Percentiles rank a stretch among this genome's conserved stretches.
Conservation (phyloP, 2,329 filamentous ascomycete species). For the Aureobasidium sp. region DNA sequence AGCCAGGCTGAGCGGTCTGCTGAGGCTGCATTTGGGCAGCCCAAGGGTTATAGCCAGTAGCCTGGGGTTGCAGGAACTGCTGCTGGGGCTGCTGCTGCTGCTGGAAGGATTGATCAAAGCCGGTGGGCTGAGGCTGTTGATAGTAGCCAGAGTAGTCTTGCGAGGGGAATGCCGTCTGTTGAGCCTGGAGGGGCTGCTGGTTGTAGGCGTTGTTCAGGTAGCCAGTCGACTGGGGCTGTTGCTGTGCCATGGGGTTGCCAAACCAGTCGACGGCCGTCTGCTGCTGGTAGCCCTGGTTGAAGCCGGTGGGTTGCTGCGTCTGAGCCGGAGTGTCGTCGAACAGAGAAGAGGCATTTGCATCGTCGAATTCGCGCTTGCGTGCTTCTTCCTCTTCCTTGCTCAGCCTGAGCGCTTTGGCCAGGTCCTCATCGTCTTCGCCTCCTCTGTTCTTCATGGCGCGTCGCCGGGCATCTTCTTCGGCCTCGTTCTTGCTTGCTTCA, state of each 20-base stretch:
- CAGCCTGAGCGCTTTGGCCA: constrained; percentile 89
- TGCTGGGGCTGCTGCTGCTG: constrained; percentile 44
- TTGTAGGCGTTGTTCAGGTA: constrained; percentile 62
- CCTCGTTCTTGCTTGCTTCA: constrained; percentile 90
- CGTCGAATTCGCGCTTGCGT: constrained; percentile 77
- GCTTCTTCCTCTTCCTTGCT: constrained; percentile 92
- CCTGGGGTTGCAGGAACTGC: constrained; percentile 50
- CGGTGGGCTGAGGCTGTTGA: constrained; percentile 56
- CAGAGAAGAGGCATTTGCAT: constrained; percentile 75
- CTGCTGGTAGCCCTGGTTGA: constrained; percentile 97
- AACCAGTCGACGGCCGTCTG: constrained; percentile 95
- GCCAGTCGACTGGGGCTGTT: constrained; percentile 57
- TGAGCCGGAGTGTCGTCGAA: constrained; percentile 72
- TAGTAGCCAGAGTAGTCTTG: constrained; percentile 53
- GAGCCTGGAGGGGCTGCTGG: constrained; percentile 67
- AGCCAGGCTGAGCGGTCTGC: constrained; percentile 64
- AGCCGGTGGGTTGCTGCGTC: constrained; percentile 67
- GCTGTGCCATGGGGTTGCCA: constrained; percentile 82
- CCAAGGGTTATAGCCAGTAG: constrained; percentile 49
- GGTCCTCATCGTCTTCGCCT: constrained; percentile 66
- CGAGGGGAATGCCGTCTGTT: constrained; percentile 56
- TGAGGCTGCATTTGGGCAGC: constrained; percentile 38
- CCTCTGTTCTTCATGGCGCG: constrained; percentile 40
- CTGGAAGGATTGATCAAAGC: constrained; percentile 52
- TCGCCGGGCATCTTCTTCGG: constrained; percentile 81